Conservation (phyloP, 495 filamentous ascomycete genomes). For the Aspergillus asperescens region DNA sequence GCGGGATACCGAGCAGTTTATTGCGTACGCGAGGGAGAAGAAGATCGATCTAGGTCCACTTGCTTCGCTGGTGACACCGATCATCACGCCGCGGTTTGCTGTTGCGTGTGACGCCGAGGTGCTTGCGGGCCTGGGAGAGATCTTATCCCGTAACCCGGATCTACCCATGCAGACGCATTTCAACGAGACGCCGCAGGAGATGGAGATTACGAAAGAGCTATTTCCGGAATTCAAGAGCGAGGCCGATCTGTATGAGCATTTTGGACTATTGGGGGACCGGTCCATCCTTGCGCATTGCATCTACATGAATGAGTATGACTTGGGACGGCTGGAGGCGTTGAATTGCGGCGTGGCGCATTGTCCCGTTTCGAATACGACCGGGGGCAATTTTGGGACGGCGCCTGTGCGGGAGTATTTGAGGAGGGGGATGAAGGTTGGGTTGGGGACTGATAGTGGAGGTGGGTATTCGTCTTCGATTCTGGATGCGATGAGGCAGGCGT, state of each 20-base stretch:
- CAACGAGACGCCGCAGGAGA: slow-evolving; percentile 55
- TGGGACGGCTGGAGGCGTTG: slow-evolving; percentile 38
- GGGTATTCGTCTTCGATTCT: slow-evolving; percentile 56
- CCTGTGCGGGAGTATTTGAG: slow-evolving; percentile 51
- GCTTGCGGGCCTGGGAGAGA: slow-evolving; percentile 46
- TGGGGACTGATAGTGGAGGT: slow-evolving; percentile 65
- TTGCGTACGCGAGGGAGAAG: slow-evolving; percentile 41
- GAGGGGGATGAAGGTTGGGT: slow-evolving; percentile 56
- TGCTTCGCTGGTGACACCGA: slow-evolving; percentile 43
- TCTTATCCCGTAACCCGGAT: slow-evolving; percentile 45
- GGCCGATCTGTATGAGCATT: slow-evolving; percentile 50
- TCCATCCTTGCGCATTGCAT: slow-evolving; percentile 63
- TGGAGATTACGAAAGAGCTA: slow-evolving; percentile 42
- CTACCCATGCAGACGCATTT: slow-evolving; percentile 62
- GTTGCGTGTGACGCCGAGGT: slow-evolving; percentile 52
- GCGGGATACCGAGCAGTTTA: slow-evolving; percentile 46
- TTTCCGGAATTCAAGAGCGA: slow-evolving; percentile 48
- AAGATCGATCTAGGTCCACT: slow-evolving; percentile 24
- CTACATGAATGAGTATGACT: slow-evolving; percentile 51
- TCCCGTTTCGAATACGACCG: slow-evolving; percentile 58
- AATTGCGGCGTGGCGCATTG: slow-evolving; percentile 59
- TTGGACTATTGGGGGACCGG: slow-evolving; percentile 47
- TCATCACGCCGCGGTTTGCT: slow-evolving; percentile 62
- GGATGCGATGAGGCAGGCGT: slow-evolving; percentile 54
- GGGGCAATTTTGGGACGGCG: slow-evolving; percentile 54